Evolutionary conservation across 805 yeast species (phyloP), one percentile per base, ranked within the genome.

Genomic region (Yamadazyma nakazawae): DNA sequence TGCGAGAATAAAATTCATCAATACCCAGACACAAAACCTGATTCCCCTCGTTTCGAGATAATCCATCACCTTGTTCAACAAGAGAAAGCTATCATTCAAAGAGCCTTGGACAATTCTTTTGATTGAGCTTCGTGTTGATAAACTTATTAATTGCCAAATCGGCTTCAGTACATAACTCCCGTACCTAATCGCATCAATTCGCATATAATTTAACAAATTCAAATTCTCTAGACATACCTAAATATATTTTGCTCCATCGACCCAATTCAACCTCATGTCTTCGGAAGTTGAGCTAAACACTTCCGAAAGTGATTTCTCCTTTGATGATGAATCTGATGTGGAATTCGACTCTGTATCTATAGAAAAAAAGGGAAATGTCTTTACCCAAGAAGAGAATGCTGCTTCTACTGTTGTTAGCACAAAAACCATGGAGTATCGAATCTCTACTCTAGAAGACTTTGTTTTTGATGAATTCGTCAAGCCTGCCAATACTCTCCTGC

Each of bases 81-180:
- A 45, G 75, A 70, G 48, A 60, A 59, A 50, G 45, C 18, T 5
- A 58, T 66, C 52, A n/a, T 68, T 18, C 34, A 39, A 17, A 53
- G 48, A 42, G 47, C 43, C 17, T n/a, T 40, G 19, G 37, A 28
- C 18, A 16, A 26, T 11, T 42, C 28, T 16, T 34, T 21, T 7
- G 7, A 21, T 21, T 28, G 32, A 13, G n/a, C 32, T 9, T 5
- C 32, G 5, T 28, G 11, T 13, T 28, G 4, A 13, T 3, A 28
- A 9, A 4, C 32, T 28, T 11, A 28, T 10, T 21, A 21, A 4
- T 21, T 21, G 24, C 7, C 4, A 21, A 21, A 21, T 21, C 6
- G 7, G 24, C 24, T 21, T 10, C 32, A 10, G 32, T 28, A 28
- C 25, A 28, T 31, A 43, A 14, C 11, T 34, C 19, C 19, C 13